phyloP scores from a whole-genome alignment of 179 eudicot species.

The Nepenthes alata region DNA sequence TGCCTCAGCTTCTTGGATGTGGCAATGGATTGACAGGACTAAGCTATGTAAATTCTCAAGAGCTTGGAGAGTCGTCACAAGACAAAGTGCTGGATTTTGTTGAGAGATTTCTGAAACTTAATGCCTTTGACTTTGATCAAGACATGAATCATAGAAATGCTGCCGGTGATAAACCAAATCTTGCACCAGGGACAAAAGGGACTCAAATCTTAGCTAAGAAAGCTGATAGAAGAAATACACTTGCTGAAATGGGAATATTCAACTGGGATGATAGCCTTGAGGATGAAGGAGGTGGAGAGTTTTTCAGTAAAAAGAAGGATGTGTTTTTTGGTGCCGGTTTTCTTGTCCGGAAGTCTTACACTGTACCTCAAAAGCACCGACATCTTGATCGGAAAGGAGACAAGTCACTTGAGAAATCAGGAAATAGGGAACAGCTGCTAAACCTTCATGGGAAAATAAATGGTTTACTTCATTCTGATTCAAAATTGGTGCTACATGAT shows the following conservation, averaged over 20 bases:
- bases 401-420: constrained; percentile 11
- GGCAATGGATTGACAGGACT: constrained; percentile 43
- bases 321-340: constrained; percentile 25
- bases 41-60: constrained; percentile 79
- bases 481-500: constrained; percentile 17
- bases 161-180: constrained; percentile 21
- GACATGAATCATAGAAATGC: constrained; percentile 13
- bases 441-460: constrained; percentile 12
- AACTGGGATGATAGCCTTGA: constrained; percentile 79
- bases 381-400: constrained; percentile 9
- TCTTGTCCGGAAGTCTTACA: constrained; percentile 18
- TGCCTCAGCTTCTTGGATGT: constrained; percentile 18
- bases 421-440: constrained; percentile 17
- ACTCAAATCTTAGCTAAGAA: constrained; percentile 46
- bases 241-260: constrained; percentile 29
- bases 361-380: constrained; percentile 21
- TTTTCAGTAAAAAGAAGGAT: constrained; percentile 59
- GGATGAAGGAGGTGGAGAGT: constrained; percentile 94
- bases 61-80: constrained; percentile 86
- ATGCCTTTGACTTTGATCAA: constrained; percentile 32
- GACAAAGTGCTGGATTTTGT: constrained; percentile 74
- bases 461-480: constrained; percentile 20
- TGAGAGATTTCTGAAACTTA: constrained; percentile 51
- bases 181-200: constrained; percentile 38
- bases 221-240: constrained; percentile 17